phyloP scores from a whole-genome alignment of 148 eudicot genomes.

The Rhododendron simsii region DNA sequence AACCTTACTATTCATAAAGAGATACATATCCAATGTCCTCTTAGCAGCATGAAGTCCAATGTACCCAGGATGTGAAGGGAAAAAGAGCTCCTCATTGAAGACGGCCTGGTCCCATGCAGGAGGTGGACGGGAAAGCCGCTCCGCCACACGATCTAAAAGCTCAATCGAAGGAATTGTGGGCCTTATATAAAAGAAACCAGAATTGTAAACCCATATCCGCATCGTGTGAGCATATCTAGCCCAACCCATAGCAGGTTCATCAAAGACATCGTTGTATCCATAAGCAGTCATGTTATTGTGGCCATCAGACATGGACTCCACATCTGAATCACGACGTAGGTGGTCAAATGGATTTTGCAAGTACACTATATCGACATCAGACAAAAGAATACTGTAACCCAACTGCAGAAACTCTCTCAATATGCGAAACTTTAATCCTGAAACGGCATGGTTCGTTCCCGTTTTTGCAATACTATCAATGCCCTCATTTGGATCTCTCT shows the following conservation, averaged over 20 bases:
- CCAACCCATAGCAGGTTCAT: slow-evolving; percentile 97
- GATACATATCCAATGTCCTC: slow-evolving; percentile 81
- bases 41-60: slow-evolving; percentile 82
- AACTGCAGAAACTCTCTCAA: slow-evolving; percentile 17
- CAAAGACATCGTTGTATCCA: slow-evolving; percentile 82
- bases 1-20: slow-evolving; percentile 93
- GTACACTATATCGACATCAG: slow-evolving; percentile 91
- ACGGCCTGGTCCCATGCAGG: slow-evolving; percentile 92
- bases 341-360: slow-evolving; percentile 86
- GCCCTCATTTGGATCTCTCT: slow-evolving; percentile 70
- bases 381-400: slow-evolving; percentile 72
- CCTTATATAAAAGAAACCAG: slow-evolving; percentile 87
- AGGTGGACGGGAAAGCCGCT: slow-evolving; percentile 50
- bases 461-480: slow-evolving; percentile 56
- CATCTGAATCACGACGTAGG: slow-evolving; percentile 81
- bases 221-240: slow-evolving; percentile 95
- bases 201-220: slow-evolving; percentile 95
- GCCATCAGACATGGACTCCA: slow-evolving; percentile 97
- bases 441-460: slow-evolving; percentile 81
- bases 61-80: slow-evolving; percentile 84
- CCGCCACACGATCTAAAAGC: slow-evolving; percentile 82
- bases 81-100: slow-evolving; percentile 85
- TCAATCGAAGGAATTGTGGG: slow-evolving; percentile 92
- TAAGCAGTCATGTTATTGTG: slow-evolving; percentile 84
- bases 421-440: slow-evolving; percentile 76